Conservation (phyloP, 2,329 filamentous ascomycete genomes). For the Fulvia fulva region DNA sequence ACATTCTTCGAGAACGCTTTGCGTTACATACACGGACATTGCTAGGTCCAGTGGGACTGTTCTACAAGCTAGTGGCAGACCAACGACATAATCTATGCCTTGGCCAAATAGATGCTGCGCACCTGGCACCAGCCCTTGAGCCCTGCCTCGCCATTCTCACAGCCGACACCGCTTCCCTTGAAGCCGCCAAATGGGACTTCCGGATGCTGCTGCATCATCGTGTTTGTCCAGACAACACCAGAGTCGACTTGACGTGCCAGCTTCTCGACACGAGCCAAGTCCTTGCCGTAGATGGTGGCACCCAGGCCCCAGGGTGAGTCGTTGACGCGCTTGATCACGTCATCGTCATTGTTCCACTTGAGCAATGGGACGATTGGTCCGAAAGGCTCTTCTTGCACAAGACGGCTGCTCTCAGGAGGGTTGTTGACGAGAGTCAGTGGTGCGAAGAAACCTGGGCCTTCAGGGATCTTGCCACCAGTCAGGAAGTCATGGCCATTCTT, state of each 20-base stretch:
- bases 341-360: conserved; percentile 42
- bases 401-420: conserved; percentile 36
- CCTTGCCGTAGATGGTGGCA: conserved; percentile 49
- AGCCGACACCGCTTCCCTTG: conserved; percentile 52
- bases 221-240: conserved; percentile 66
- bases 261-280: conserved; percentile 63
- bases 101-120: conserved; percentile 42
- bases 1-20: too few relatives aligned
- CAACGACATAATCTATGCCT: conserved; percentile 24
- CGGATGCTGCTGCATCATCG: conserved; percentile 22
- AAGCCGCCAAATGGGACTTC: conserved; percentile 62
- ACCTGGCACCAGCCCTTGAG: conserved; percentile 43
- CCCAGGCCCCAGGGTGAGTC: conserved; percentile 48
- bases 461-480: conserved; percentile 35
- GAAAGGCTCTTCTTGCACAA: conserved; percentile 48
- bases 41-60: neutral
- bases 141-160: conserved; percentile 53
- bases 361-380: conserved; percentile 43
- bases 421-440: conserved; percentile 44
- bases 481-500: conserved; percentile 47
- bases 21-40: too few relatives aligned
- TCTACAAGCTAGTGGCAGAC: neutral
- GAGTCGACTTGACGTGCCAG: conserved; percentile 78
- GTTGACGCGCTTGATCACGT: conserved; percentile 47
- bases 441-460: conserved; percentile 37